Conservation (phyloP, 108 stramenopile genomes). For the Conticribra weissflogii region DNA sequence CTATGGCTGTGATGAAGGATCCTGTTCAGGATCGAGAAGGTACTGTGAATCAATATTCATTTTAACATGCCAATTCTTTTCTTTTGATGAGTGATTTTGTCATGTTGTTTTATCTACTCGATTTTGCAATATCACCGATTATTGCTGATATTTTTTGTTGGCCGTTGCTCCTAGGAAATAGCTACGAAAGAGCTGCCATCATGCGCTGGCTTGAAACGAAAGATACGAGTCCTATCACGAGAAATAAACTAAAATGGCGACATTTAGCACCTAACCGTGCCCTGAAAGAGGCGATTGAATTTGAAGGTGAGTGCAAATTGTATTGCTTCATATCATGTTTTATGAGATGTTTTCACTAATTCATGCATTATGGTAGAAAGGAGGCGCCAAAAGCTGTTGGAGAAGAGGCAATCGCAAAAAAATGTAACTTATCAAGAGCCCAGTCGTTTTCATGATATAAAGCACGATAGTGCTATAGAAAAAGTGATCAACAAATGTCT, state of each 20-base stretch:
- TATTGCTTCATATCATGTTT: no score
- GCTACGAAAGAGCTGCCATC: slow-evolving; percentile 26
- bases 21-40: slow-evolving; percentile 42
- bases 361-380: no score
- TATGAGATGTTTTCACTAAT: no score
- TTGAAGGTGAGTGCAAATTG: slow-evolving; percentile 3
- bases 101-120: background rate
- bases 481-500: slow-evolving; percentile 9
- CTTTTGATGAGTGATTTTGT: no score
- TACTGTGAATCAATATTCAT: no score
- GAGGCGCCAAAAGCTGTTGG: no score
- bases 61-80: no score
- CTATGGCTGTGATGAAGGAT: slow-evolving; percentile 28
- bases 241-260: slow-evolving; percentile 13
- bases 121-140: background rate
- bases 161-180: slow-evolving; percentile 4
- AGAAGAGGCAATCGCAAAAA: no score
- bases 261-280: slow-evolving; percentile 30
- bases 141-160: background rate
- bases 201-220: slow-evolving; percentile 21
- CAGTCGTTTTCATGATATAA: background rate
- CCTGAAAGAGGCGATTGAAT: slow-evolving; percentile 23
- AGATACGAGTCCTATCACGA: slow-evolving; percentile 18
- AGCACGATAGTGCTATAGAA: background rate
- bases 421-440: no score